Evolutionary conservation across 2,329 filamentous ascomycete genomes (phyloP).

Genomic region (Hymenoscyphus scutula): DNA sequence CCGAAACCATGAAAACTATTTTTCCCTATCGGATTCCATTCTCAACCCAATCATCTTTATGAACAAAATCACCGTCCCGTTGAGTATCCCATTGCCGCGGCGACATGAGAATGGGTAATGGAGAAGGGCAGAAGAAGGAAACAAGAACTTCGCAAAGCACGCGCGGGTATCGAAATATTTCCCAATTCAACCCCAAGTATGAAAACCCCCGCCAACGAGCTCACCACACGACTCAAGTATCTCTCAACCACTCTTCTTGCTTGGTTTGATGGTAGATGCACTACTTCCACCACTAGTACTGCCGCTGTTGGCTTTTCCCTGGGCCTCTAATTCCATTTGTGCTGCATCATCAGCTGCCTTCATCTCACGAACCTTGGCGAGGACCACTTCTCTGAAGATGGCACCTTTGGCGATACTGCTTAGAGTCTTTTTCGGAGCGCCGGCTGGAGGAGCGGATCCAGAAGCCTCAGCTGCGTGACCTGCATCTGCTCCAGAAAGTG

Average conservation of each 20-base stretch:
- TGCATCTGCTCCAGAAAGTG: conserved; percentile 21
- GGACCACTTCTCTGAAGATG: conserved; percentile 91
- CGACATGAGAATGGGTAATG: background rate
- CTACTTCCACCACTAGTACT: background rate
- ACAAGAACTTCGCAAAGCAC: conserved; percentile 2
- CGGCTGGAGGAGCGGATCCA: conserved; percentile 9
- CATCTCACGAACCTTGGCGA: conserved; percentile 90
- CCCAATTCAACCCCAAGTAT: background rate
- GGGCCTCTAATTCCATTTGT: conserved; percentile 51
- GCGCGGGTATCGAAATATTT: conserved; percentile 4
- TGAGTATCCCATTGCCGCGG: background rate
- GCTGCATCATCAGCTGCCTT: conserved; percentile 79
- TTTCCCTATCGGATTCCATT: background rate
- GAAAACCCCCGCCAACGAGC: background rate
- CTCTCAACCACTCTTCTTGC: background rate
- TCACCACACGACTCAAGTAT: background rate
- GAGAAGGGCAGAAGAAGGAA: background rate
- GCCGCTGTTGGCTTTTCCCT: conserved; percentile 25
- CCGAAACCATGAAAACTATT: background rate
- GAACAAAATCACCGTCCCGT: background rate
- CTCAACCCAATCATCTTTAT: background rate
- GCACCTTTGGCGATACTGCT: conserved; percentile 57
- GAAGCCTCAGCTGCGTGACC: conserved; percentile 14
- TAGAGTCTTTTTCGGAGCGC: conserved; percentile 42
- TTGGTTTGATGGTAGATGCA: background rate